Evolutionary conservation across 495 filamentous ascomycete species (phyloP).

Genomic region (Glarea lozoyensis): DNA sequence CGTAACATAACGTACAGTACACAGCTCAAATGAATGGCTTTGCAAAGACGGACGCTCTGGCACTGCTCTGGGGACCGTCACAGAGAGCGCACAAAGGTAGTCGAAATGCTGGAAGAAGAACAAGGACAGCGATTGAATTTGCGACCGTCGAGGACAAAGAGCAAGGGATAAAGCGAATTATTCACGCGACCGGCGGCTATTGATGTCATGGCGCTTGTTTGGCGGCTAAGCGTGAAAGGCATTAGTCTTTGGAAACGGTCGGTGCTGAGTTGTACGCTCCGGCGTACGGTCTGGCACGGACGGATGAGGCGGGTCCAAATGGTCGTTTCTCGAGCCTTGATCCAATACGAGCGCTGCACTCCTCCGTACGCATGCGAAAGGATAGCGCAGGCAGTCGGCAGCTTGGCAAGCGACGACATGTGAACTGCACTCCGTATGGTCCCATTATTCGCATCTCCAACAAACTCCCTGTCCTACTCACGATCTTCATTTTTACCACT

Average conservation of each 20-base stretch:
- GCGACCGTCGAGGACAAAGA: conserved; percentile 12
- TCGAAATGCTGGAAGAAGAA: conserved; percentile 11
- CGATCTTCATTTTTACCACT: not conserved
- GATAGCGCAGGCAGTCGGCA: not conserved
- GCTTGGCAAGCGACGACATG: not conserved
- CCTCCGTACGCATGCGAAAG: not conserved
- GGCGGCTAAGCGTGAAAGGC: no score
- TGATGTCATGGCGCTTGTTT: no score
- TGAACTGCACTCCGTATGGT: not conserved
- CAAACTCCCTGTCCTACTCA: not conserved
- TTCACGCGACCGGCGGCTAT: no score
- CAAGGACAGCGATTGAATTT: conserved; percentile 8
- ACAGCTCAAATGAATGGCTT: conserved; percentile 18
- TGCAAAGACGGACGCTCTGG: conserved; percentile 18
- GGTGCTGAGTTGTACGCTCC: not conserved
- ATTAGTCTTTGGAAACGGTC: no score
- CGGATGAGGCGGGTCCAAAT: not conserved
- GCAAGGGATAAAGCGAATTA: no score
- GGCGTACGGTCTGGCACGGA: not conserved
- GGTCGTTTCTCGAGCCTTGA: not conserved
- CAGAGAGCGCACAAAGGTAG: conserved; percentile 20
- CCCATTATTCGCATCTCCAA: not conserved
- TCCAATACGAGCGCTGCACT: not conserved
- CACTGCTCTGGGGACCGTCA: conserved; percentile 15
- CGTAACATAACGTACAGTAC: conserved; percentile 14